Evolutionary conservation across 768 basidiomycete species (phyloP).

Genomic region (Boletus eberwhitei): DNA sequence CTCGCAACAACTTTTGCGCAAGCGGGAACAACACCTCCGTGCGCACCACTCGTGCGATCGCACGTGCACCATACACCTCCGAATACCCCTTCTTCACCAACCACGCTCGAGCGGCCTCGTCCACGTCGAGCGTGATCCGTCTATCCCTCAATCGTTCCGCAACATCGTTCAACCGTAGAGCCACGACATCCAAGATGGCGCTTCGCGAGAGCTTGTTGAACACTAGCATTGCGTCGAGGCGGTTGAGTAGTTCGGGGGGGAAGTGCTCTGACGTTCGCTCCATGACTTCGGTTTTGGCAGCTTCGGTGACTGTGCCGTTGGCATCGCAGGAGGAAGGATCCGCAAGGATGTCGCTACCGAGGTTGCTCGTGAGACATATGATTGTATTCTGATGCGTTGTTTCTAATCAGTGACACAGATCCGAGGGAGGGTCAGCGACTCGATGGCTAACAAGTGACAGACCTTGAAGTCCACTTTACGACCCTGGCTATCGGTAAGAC

Average conservation of each 20-base stretch:
- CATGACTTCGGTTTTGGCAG: slow-evolving; percentile 66
- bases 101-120: slow-evolving; percentile 59
- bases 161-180: slow-evolving; percentile 72
- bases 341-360: slow-evolving; percentile 78
- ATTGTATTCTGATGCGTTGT: slow-evolving; percentile 69
- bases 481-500: slow-evolving; percentile 87
- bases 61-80: slow-evolving; percentile 80
- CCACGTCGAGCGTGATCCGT: slow-evolving; percentile 70
- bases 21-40: slow-evolving; percentile 80
- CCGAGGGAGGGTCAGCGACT: neutral
- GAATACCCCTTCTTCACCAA: slow-evolving; percentile 79
- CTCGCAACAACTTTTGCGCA: slow-evolving; percentile 74
- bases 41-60: slow-evolving; percentile 82
- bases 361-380: slow-evolving; percentile 85
- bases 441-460: neutral
- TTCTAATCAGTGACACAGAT: neutral
- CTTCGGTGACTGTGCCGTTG: slow-evolving; percentile 60
- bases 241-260: slow-evolving; percentile 87
- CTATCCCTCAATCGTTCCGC: slow-evolving; percentile 59
- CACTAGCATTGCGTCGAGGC: slow-evolving; percentile 81
- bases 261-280: slow-evolving; percentile 76
- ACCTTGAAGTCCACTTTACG: slow-evolving; percentile 90
- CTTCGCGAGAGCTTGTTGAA: slow-evolving; percentile 84
- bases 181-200: slow-evolving; percentile 77
- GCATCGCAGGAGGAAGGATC: slow-evolving; percentile 57